phyloP scores from a whole-genome alignment of 2,329 filamentous ascomycete species.

The Penicillium brasilianum region DNA sequence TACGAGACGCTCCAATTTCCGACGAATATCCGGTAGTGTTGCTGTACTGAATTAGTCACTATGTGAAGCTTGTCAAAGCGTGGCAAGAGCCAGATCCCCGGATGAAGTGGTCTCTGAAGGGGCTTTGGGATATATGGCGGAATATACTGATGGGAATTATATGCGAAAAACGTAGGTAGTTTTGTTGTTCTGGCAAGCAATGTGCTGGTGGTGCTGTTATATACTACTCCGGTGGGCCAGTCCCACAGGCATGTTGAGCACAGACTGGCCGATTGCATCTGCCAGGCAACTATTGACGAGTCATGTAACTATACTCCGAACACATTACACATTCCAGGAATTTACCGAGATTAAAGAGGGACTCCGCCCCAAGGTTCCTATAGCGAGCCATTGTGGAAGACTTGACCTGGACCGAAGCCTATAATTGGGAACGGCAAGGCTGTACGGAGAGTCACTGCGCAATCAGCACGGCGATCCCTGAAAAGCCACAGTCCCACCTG shows the following conservation, averaged over 20 bases:
- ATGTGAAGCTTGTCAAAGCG: neutral
- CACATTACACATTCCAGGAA: too few species aligned
- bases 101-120: conserved; percentile 14
- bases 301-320: neutral
- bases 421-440: neutral
- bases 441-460: neutral
- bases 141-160: conserved; percentile 10
- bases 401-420: neutral
- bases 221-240: neutral
- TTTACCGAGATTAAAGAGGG: neutral
- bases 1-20: neutral
- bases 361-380: too few species aligned
- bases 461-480: neutral
- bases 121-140: conserved; percentile 9
- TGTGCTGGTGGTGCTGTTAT: neutral
- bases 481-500: neutral
- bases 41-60: neutral
- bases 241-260: too few species aligned
- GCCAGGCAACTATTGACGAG: neutral
- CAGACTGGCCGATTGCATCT: too few species aligned
- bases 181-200: neutral
- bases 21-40: too few species aligned
- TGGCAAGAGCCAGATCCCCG: neutral
- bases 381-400: too few species aligned
- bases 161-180: conserved; percentile 9